Conservation (phyloP, 345 rosid species). For the Leavenworthia alabamica region DNA sequence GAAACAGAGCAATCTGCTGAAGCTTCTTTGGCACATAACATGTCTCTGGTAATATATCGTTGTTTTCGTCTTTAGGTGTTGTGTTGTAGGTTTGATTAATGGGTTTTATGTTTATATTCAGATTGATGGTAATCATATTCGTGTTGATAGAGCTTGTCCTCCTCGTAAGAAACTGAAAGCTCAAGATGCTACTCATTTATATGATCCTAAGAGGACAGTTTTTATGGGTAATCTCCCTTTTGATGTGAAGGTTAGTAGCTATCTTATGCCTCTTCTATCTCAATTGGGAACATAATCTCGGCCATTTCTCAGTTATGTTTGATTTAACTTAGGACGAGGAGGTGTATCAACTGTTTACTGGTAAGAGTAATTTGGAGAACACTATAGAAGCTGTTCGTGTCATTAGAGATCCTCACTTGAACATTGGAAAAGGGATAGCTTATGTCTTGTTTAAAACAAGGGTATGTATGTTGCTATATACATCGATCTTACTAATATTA, state of each 20-base stretch:
- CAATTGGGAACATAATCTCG: neutral
- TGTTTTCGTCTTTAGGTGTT: neutral
- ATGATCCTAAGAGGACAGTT: slow-evolving; percentile 78
- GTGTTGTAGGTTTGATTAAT: neutral
- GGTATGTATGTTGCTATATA: slow-evolving; percentile 49
- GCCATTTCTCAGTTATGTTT: neutral
- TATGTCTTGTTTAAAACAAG: slow-evolving; percentile 77
- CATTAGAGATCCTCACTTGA: slow-evolving; percentile 70
- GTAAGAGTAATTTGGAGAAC: slow-evolving; percentile 50
- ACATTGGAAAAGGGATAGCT: slow-evolving; percentile 93
- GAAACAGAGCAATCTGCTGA: slow-evolving; percentile 74
- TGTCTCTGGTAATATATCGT: slow-evolving; percentile 61
- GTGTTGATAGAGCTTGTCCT: slow-evolving; percentile 95
- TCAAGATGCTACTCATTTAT: slow-evolving; percentile 41
- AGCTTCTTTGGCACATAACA: slow-evolving; percentile 73
- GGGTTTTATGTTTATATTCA: slow-evolving; percentile 17
- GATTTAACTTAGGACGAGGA: slow-evolving; percentile 68
- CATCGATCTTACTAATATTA: too few species aligned
- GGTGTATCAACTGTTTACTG: slow-evolving; percentile 67
- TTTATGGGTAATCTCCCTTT: slow-evolving; percentile 94
- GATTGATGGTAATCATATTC: slow-evolving; percentile 88
- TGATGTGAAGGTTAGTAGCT: slow-evolving; percentile 72
- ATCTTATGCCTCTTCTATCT: neutral
- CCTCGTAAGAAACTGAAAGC: slow-evolving; percentile 89
- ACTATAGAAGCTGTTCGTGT: slow-evolving; percentile 88